Evolutionary conservation across 257 asterid species (phyloP).

Genomic region (Nyctanthes arbortristis): DNA sequence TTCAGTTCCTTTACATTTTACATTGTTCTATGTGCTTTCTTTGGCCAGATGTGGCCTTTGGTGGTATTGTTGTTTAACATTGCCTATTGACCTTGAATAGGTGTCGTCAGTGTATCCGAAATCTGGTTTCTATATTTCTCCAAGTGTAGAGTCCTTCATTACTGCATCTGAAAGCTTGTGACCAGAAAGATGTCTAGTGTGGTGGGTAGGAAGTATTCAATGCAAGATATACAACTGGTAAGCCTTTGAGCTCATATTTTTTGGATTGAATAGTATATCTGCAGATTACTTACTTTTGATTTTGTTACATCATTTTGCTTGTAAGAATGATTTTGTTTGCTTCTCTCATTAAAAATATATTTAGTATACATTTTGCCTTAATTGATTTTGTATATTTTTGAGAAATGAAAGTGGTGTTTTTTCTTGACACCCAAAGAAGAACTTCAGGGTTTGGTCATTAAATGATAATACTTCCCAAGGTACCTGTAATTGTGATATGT

Average conservation of each 20-base stretch:
- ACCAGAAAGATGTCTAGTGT: conserved; percentile 47
- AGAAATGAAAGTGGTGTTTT: neutral
- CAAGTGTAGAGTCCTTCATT: too few relatives aligned
- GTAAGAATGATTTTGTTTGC: neutral
- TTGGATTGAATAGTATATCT: neutral
- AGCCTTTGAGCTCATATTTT: conserved; percentile 24
- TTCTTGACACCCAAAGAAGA: neutral
- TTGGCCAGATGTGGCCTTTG: too few relatives aligned
- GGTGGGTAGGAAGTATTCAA: conserved; percentile 50
- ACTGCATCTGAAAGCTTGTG: conserved; percentile 2
- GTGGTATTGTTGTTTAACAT: too few relatives aligned
- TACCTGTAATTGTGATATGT: neutral
- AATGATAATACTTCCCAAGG: neutral
- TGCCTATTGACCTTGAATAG: conserved; percentile 18
- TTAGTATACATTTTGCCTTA: neutral
- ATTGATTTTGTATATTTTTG: neutral
- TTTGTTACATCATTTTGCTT: too few relatives aligned
- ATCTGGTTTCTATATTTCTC: conserved; percentile 5
- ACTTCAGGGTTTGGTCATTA: neutral
- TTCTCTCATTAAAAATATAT: neutral
- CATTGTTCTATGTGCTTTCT: too few relatives aligned
- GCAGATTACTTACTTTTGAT: neutral
- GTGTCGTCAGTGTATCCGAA: conserved; percentile 14
- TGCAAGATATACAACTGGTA: conserved; percentile 57
- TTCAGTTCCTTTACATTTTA: too few relatives aligned